Evolutionary conservation across 192 early-diverging fungal genomes (phyloP).

Genomic region (Podila clonocystis): DNA sequence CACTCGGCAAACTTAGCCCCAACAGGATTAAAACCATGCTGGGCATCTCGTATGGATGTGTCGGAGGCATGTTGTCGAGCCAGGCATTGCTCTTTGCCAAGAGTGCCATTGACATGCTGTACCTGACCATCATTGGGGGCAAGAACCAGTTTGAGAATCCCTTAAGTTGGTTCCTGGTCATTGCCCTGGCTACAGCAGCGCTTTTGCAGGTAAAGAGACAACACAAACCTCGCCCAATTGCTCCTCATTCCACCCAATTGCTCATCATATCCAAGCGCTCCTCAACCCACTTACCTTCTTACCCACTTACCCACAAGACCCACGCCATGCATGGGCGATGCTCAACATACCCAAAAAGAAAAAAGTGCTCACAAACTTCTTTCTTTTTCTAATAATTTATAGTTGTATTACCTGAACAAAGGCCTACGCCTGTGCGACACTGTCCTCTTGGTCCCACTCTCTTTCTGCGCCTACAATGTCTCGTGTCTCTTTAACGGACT

Average conservation of each 20-base stretch:
- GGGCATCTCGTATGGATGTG: conserved; percentile 72
- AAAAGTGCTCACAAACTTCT: conserved; percentile 1
- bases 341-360: not conserved
- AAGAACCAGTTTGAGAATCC: conserved; percentile 76
- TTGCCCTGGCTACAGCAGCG: conserved; percentile 61
- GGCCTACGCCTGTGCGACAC: conserved; percentile 79
- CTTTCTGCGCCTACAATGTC: conserved; percentile 79
- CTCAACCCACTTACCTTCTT: too few relatives aligned
- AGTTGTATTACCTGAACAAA: conserved; percentile 83
- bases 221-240: not conserved
- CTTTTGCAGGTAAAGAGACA: conserved; percentile 60
- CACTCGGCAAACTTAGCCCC: conserved; percentile 29
- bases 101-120: conserved; percentile 78
- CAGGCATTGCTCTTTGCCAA: conserved; percentile 83
- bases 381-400: conserved; percentile 31
- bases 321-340: not conserved
- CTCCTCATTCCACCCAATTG: too few relatives aligned
- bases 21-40: conserved; percentile 53
- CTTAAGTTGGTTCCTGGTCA: conserved; percentile 73
- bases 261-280: too few relatives aligned
- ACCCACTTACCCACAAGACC: too few relatives aligned
- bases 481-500: conserved; percentile 79
- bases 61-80: conserved; percentile 77
- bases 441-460: conserved; percentile 76
- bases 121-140: conserved; percentile 62